phyloP scores from a whole-genome alignment of 306 rosid genomes.

The Sesbania bispinosa region DNA sequence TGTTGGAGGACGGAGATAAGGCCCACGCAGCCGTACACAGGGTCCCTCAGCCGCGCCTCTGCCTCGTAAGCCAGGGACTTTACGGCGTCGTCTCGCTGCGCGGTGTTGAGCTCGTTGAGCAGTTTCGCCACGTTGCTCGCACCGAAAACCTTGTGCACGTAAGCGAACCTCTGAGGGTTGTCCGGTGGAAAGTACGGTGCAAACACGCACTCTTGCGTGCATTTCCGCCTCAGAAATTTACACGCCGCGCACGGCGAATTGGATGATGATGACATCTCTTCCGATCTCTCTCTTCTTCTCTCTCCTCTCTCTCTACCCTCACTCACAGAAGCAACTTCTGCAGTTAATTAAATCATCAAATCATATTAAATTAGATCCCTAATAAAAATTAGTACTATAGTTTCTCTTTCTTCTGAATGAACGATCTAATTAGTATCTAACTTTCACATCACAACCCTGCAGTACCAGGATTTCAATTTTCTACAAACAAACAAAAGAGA shows the following conservation, averaged over 20 bases:
- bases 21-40: constrained; percentile 92
- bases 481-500: constrained; percentile 16
- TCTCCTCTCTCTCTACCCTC: not conserved
- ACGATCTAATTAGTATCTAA: constrained; percentile 26
- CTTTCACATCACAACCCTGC: not conserved
- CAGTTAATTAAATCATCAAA: constrained; percentile 23
- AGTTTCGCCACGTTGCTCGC: constrained; percentile 91
- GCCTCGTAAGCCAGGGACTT: constrained; percentile 91
- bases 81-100: constrained; percentile 82
- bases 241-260: constrained; percentile 94
- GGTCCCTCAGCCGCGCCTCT: constrained; percentile 80
- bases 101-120: constrained; percentile 63
- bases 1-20: constrained; percentile 85
- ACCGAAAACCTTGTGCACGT: constrained; percentile 85
- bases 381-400: not conserved
- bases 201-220: constrained; percentile 91
- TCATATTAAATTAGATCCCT: constrained; percentile 15
- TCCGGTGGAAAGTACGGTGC: constrained; percentile 98
- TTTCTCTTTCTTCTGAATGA: constrained; percentile 15
- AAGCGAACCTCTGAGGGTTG: constrained; percentile 74
- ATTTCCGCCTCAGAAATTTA: constrained; percentile 69
- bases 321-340: constrained; percentile 17
- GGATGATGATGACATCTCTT: constrained; percentile 47
- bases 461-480: constrained; percentile 19
- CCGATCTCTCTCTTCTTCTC: not conserved